Conservation (phyloP, 805 yeast genomes). For the Diddensiella transvaalensis region DNA sequence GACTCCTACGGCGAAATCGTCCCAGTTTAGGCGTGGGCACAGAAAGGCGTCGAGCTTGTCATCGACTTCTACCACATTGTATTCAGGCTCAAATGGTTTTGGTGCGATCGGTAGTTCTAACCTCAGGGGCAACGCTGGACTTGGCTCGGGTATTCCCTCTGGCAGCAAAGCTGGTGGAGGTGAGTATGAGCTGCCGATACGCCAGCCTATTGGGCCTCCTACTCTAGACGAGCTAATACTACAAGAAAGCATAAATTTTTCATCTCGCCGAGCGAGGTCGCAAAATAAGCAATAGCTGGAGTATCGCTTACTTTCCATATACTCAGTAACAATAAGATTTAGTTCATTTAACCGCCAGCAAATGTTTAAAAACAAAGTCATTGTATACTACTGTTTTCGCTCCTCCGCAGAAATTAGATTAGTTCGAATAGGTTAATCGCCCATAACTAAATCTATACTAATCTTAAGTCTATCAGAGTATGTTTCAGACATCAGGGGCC, state of each 20-base stretch:
- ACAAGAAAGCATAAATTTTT: constrained; percentile 24
- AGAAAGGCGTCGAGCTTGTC: constrained; percentile 28
- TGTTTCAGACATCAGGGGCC: too few species aligned
- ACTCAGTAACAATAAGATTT: too few species aligned
- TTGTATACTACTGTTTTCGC: too few species aligned
- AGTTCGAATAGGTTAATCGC: too few species aligned
- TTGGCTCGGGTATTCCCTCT: constrained; percentile 3
- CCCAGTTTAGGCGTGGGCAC: constrained; percentile 26
- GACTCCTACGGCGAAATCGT: background rate
- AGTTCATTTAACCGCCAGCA: too few species aligned
- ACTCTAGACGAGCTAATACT: constrained; percentile 30
- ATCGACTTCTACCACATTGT: constrained; percentile 17
- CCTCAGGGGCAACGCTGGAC: constrained; percentile 5
- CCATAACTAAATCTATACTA: too few species aligned
- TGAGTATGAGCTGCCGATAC: constrained; percentile 26
- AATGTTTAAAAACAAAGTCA: too few species aligned
- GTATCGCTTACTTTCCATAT: too few species aligned
- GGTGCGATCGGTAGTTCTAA: constrained; percentile 10
- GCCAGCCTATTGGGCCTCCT: constrained; percentile 36
- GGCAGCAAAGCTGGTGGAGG: constrained; percentile 14
- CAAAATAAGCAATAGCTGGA: too few species aligned
- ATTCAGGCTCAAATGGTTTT: constrained; percentile 8
- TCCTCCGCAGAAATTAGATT: too few species aligned
- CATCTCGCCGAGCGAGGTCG: constrained; percentile 1
- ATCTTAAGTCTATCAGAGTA: too few species aligned